Conservation (phyloP, 2,329 filamentous ascomycete species). For the Cordyceps cateniannulata region DNA sequence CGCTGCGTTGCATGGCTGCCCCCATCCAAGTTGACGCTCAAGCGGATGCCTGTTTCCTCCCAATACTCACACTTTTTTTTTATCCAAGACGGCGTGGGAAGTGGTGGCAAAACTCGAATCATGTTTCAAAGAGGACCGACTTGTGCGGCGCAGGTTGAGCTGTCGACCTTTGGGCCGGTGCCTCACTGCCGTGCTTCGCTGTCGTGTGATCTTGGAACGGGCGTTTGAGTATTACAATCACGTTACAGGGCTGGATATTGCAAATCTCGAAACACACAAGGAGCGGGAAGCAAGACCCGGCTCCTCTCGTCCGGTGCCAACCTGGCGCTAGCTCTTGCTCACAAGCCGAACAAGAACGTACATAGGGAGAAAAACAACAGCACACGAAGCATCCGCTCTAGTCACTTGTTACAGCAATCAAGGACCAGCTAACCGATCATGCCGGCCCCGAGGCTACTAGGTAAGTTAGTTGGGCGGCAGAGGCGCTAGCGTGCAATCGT, state of each 20-base stretch:
- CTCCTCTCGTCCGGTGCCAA: background rate
- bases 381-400: no score
- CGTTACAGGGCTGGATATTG: background rate
- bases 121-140: background rate
- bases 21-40: background rate
- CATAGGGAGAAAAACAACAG: no score
- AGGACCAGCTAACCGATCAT: conserved; percentile 3
- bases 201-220: background rate
- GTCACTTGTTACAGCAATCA: background rate
- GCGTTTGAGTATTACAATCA: background rate
- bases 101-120: background rate
- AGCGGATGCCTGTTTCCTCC: background rate
- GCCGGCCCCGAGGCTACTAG: conserved; percentile 7
- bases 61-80: background rate
- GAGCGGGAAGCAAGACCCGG: background rate
- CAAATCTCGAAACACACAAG: background rate
- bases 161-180: no score
- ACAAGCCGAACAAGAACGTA: background rate
- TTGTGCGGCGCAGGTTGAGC: background rate
- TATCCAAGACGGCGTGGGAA: background rate
- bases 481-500: conserved; percentile 1
- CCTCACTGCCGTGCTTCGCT: background rate
- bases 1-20: background rate
- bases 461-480: background rate
- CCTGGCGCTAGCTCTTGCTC: background rate